phyloP scores from a whole-genome alignment of 2,329 filamentous ascomycete species.

The Sporothrix curviconia region DNA sequence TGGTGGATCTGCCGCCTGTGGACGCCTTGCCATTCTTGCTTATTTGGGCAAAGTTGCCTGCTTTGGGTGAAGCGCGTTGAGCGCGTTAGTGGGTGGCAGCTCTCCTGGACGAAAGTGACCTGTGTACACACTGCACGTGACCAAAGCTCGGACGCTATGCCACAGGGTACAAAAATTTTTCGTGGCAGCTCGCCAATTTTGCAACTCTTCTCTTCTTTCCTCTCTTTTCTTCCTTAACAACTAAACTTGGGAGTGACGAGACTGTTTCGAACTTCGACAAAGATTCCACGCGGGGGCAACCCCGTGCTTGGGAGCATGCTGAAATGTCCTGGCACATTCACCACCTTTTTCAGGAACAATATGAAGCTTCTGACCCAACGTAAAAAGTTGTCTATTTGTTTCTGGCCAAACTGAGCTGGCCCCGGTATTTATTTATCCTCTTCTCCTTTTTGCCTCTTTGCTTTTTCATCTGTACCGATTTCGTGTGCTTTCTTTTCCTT shows the following conservation, averaged over 20 bases:
- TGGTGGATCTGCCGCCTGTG: slow-evolving; percentile 2
- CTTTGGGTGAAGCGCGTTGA: slow-evolving; percentile 7
- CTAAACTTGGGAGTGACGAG: slow-evolving; percentile 76
- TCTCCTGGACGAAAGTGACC: no score
- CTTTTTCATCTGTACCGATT: neutral
- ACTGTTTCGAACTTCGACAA: slow-evolving; percentile 47
- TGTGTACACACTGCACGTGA: slow-evolving; percentile 1
- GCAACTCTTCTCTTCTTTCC: slow-evolving; percentile 18
- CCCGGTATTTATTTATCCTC: slow-evolving; percentile 16
- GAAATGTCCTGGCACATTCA: slow-evolving; percentile 59
- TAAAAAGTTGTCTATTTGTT: slow-evolving; percentile 27
- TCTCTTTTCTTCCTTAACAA: slow-evolving; percentile 53
- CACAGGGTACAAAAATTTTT: neutral
- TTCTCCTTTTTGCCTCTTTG: neutral
- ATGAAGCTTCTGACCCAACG: slow-evolving; percentile 56
- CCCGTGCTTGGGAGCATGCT: slow-evolving; percentile 48
- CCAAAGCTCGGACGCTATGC: neutral
- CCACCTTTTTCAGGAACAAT: slow-evolving; percentile 57
- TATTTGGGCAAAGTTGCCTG: slow-evolving; percentile 9
- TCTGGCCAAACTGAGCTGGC: no score
- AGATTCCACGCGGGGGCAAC: slow-evolving; percentile 37
- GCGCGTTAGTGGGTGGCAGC: no score
- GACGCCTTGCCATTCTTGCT: neutral
- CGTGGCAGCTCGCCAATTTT: neutral
- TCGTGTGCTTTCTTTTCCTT: neutral